These are phyloP conservation scores for Coelastrella sp. DNA, from an alignment of 139 green algal genomes.

Conservation along the genomic window DNA sequence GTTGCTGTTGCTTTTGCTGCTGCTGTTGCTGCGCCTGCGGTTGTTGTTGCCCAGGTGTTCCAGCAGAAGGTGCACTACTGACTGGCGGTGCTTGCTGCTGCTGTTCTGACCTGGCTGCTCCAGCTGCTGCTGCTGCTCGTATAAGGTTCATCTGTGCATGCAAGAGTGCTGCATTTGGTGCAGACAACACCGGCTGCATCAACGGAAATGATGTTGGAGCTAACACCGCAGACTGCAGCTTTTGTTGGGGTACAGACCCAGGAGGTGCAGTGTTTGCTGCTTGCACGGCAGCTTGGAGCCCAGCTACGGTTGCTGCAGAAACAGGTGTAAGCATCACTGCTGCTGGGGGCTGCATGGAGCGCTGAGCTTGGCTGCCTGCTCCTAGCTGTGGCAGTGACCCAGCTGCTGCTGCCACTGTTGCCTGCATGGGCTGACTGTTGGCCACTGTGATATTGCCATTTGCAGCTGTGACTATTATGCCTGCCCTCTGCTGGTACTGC, in stretches of 20 bases:
- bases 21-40: constrained; percentile 9
- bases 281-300: background rate
- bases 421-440: background rate
- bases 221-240: background rate
- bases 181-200: background rate
- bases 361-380: background rate
- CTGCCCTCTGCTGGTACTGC: constrained; percentile 8
- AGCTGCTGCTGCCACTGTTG: background rate
- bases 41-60: background rate
- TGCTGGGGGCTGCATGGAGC: background rate
- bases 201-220: background rate
- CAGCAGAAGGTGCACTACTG: background rate
- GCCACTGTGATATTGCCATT: background rate
- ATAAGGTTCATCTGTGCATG: background rate
- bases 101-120: background rate
- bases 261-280: background rate
- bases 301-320: background rate
- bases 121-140: constrained; percentile 11
- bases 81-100: background rate
- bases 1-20: constrained; percentile 15
- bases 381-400: background rate
- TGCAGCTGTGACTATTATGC: background rate
- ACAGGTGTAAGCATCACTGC: background rate
- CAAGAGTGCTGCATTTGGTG: background rate
- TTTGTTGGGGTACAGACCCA: background rate